Percentiles rank a stretch among this genome's conserved stretches.
Evolutionary conservation across 441 rosid genomes (phyloP).

Genomic region (Corymbia calophylla): DNA sequence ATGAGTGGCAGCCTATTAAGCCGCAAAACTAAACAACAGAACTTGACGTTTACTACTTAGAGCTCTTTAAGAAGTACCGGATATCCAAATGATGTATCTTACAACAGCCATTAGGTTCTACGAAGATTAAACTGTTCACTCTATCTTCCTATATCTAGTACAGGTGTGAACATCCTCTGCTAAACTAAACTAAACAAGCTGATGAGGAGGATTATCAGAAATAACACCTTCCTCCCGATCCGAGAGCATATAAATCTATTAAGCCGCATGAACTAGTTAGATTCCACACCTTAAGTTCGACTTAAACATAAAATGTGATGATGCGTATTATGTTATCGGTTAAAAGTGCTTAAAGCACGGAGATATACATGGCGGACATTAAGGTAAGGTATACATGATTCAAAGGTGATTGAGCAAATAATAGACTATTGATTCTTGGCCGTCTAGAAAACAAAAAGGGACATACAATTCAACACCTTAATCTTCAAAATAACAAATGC

Average conservation of each 20-base stretch:
- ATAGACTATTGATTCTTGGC: neutral
- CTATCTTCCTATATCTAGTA: too few species aligned
- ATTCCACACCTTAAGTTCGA: neutral
- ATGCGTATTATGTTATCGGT: neutral
- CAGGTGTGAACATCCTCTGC: neutral
- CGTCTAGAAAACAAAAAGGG: neutral
- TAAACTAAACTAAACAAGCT: neutral
- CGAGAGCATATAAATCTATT: neutral
- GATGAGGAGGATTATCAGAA: neutral
- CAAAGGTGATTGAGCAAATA: neutral
- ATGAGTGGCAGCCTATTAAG: neutral
- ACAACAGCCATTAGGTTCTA: too few species aligned
- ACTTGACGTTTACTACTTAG: too few species aligned
- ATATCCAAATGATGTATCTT: too few species aligned
- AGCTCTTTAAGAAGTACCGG: rapidly evolving
- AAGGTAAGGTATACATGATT: neutral
- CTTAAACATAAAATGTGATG: neutral
- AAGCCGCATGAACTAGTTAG: neutral
- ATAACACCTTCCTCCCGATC: neutral
- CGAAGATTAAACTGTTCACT: too few species aligned
- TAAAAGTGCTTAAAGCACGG: neutral
- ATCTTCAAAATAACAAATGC: neutral
- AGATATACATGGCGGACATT: neutral
- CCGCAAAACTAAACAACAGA: neutral
- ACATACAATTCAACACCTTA: neutral